Conservation (phyloP, 1,284 basidiomycete species). For the Microbotryomycetes sp. region DNA sequence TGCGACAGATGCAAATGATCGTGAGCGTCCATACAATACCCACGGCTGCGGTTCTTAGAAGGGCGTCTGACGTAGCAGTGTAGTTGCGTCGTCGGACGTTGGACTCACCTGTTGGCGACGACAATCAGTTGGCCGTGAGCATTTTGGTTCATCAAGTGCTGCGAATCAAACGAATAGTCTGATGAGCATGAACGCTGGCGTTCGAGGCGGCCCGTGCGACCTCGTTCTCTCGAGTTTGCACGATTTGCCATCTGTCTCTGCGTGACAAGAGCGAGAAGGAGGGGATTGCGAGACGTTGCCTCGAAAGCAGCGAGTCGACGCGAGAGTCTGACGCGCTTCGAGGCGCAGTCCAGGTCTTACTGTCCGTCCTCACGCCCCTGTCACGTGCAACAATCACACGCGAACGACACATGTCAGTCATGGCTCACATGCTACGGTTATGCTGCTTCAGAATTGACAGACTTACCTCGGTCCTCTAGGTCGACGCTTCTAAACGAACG, state of each 20-base stretch:
- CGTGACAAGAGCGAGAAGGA: background rate
- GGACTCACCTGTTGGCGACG: constrained; percentile 24
- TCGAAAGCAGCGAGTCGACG: background rate
- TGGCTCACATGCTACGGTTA: background rate
- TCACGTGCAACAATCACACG: background rate
- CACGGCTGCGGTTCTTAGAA: background rate
- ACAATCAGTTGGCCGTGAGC: constrained; percentile 27
- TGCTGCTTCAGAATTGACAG: background rate
- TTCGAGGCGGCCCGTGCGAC: constrained; percentile 6
- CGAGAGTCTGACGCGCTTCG: background rate
- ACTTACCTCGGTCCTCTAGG: constrained; percentile 8
- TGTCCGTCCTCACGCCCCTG: no score
- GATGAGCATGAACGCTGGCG: constrained; percentile 23
- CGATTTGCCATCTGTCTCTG: background rate
- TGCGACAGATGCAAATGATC: background rate
- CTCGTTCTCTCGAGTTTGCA: background rate
- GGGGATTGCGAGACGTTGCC: background rate
- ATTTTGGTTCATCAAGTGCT: constrained; percentile 5
- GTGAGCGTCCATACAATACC: background rate
- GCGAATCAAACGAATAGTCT: constrained; percentile 22
- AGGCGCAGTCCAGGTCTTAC: no score
- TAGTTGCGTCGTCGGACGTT: background rate
- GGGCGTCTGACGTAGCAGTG: constrained; percentile 2
- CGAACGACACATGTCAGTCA: background rate
- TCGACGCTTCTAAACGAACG: constrained; percentile 29